phyloP scores from a whole-genome alignment of 2,329 filamentous ascomycete genomes.

The Neodidymelliopsis sp. region DNA sequence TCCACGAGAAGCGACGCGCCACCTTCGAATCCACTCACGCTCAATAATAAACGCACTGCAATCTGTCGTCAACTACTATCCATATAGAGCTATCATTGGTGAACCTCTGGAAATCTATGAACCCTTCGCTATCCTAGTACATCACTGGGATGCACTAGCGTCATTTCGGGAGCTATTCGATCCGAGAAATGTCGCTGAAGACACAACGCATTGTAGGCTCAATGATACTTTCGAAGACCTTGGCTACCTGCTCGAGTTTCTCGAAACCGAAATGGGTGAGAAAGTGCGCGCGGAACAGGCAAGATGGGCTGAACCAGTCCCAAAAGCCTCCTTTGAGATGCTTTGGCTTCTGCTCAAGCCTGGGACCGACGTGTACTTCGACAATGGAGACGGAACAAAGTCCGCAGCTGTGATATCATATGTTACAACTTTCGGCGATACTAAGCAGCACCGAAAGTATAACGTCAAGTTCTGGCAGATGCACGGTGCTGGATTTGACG shows the following conservation, averaged over 20 bases:
- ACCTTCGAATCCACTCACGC: slow-evolving; percentile 6
- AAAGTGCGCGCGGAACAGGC: slow-evolving; percentile 1
- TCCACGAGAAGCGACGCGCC: too few relatives aligned
- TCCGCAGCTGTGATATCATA: not conserved
- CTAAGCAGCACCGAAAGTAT: slow-evolving; percentile 1
- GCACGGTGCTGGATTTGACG: too few relatives aligned
- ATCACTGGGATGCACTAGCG: too few relatives aligned
- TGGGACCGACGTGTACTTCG: not conserved
- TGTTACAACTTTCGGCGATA: too few relatives aligned
- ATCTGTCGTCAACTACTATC: slow-evolving; percentile 13
- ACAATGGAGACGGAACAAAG: not conserved
- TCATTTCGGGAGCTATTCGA: too few relatives aligned
- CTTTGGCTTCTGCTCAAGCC: not conserved
- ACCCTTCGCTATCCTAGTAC: too few relatives aligned
- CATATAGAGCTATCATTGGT: too few relatives aligned
- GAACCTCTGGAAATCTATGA: too few relatives aligned
- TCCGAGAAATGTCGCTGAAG: too few relatives aligned
- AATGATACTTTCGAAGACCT: slow-evolving; percentile 5
- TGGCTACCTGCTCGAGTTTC: slow-evolving; percentile 4
- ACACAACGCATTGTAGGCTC: not conserved
- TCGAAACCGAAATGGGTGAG: slow-evolving; percentile 4
- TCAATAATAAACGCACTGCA: slow-evolving; percentile 6
- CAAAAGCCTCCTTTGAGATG: not conserved
- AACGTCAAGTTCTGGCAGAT: too few relatives aligned
- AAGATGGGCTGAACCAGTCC: not conserved